Evolutionary conservation across 805 yeast genomes (phyloP).

Genomic region (Dipodascopsis uninucleata): DNA sequence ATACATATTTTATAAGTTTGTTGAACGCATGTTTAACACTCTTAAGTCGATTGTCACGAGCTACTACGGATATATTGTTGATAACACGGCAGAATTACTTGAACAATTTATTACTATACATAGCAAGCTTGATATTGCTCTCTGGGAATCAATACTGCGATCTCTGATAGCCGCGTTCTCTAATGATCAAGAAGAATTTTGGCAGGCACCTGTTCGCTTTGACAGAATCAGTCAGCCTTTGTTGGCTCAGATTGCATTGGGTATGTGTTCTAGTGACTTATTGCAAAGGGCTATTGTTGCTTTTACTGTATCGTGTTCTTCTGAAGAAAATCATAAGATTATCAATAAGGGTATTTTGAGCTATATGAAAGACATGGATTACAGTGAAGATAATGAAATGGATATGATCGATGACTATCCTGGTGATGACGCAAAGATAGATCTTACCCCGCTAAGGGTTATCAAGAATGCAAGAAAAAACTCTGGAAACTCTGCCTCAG

Average conservation of each 20-base stretch:
- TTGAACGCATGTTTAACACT: conserved; percentile 63
- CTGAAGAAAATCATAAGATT: conserved; percentile 63
- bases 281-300: conserved; percentile 76
- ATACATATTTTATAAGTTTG: conserved; percentile 65
- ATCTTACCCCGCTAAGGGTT: conserved; percentile 13
- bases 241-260: conserved; percentile 53
- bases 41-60: conserved; percentile 70
- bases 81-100: conserved; percentile 59
- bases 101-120: conserved; percentile 41
- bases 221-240: conserved; percentile 63
- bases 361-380: conserved; percentile 63
- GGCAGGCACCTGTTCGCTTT: conserved; percentile 86
- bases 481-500: conserved; percentile 15
- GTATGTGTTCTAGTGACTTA: conserved; percentile 32
- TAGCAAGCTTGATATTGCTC: conserved; percentile 43
- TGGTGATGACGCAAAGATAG: neutral
- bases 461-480: conserved; percentile 17
- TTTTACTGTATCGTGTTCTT: conserved; percentile 59
- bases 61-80: conserved; percentile 81
- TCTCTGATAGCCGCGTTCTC: conserved; percentile 78
- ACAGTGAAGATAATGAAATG: conserved; percentile 43
- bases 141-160: conserved; percentile 69
- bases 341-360: conserved; percentile 61
- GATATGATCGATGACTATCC: conserved; percentile 9
- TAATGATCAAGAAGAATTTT: conserved; percentile 56